These are phyloP conservation scores for Colletotrichum musicola DNA, from an alignment of 2,329 filamentous ascomycete genomes.

Conservation along the genomic window DNA sequence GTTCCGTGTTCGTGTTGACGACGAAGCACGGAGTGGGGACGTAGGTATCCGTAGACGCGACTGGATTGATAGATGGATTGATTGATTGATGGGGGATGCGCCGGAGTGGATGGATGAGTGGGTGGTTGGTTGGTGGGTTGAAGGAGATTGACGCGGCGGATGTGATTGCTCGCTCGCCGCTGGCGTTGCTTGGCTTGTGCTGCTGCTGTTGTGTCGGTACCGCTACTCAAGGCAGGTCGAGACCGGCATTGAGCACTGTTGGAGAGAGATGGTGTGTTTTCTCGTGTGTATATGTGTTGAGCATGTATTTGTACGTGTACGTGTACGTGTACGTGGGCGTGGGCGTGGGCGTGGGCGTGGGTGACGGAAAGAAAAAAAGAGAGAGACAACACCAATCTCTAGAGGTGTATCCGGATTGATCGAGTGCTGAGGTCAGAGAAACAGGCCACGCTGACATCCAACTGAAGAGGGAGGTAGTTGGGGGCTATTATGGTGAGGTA, in stretches of 20 bases:
- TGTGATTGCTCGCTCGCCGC: constrained; percentile 17
- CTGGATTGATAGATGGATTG: constrained; percentile 18
- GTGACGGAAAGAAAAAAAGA: background rate
- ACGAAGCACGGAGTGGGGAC: constrained; percentile 23
- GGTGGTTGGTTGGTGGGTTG: constrained; percentile 4
- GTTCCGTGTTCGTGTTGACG: constrained; percentile 34
- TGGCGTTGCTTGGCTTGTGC: constrained; percentile 11
- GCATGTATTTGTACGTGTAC: too few species aligned
- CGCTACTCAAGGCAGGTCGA: background rate
- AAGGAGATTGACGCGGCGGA: constrained; percentile 8
- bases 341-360: background rate
- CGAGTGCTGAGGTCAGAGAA: too few species aligned
- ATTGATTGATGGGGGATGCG: background rate
- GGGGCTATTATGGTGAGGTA: too few species aligned
- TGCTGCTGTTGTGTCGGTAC: constrained; percentile 23
- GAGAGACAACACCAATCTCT: background rate
- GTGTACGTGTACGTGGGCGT: background rate
- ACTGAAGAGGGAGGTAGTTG: too few species aligned
- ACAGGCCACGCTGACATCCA: too few species aligned
- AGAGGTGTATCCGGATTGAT: background rate
- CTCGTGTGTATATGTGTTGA: too few species aligned
- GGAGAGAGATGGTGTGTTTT: background rate
- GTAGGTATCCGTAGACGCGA: constrained; percentile 23
- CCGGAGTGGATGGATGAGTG: constrained; percentile 13
- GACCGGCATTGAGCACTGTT: too few species aligned